Evolutionary conservation across 1,284 basidiomycete genomes (phyloP).

Genomic region (Trichosporon inkin): DNA sequence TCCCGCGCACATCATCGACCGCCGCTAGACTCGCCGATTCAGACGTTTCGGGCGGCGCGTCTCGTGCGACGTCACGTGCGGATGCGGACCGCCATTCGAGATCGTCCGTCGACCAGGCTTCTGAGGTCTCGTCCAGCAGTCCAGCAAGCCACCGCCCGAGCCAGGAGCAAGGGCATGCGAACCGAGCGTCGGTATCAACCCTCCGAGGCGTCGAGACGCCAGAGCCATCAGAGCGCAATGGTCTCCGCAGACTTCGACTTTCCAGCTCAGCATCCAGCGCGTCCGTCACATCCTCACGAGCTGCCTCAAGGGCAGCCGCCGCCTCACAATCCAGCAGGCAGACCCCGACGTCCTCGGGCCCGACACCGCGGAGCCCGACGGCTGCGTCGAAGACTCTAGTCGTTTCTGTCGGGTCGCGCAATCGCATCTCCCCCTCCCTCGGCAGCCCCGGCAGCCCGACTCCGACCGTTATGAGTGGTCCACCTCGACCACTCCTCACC

Average conservation of each 20-base stretch:
- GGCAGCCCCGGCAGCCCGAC: slow-evolving; percentile 23
- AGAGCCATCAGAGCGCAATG: slow-evolving; percentile 26
- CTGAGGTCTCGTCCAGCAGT: slow-evolving; percentile 5
- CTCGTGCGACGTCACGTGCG: slow-evolving; percentile 3
- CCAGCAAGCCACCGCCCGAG: not conserved
- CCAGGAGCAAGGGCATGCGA: slow-evolving; percentile 3
- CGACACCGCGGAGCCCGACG: slow-evolving; percentile 32
- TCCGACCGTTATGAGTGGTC: slow-evolving; percentile 26
- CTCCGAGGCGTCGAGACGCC: slow-evolving; percentile 9
- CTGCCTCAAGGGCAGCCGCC: slow-evolving; percentile 6
- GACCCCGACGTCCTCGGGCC: slow-evolving; percentile 17
- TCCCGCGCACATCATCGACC: slow-evolving; percentile 26
- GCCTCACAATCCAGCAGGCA: slow-evolving; percentile 1
- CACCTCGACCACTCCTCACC: slow-evolving; percentile 40
- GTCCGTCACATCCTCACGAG: slow-evolving; percentile 20
- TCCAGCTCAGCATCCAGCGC: slow-evolving; percentile 32
- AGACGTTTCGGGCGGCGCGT: not conserved
- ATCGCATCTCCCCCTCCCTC: not conserved
- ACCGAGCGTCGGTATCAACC: slow-evolving; percentile 5
- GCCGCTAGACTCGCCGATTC: slow-evolving; percentile 11
- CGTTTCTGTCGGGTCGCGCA: slow-evolving; percentile 25
- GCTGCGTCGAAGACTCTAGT: slow-evolving; percentile 28
- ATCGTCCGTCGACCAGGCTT: slow-evolving; percentile 6
- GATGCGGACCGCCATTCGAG: not conserved
- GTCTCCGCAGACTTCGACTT: slow-evolving; percentile 35